These are phyloP conservation scores for Phyllachora maydis DNA, from an alignment of 2,329 filamentous ascomycete genomes.

Conservation along the genomic window DNA sequence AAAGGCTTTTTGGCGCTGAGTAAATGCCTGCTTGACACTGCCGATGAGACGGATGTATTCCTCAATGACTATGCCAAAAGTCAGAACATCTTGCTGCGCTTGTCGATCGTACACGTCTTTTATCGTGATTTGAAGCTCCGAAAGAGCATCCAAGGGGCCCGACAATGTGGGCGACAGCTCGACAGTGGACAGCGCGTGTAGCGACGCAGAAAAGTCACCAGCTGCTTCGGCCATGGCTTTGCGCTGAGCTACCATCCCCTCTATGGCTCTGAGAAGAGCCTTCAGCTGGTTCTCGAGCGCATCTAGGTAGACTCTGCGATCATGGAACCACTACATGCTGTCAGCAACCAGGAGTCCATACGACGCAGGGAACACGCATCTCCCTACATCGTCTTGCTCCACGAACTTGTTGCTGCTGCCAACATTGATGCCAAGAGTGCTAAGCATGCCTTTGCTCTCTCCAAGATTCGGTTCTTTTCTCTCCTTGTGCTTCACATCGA, in stretches of 20 bases:
- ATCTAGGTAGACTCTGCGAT: slow-evolving; percentile 84
- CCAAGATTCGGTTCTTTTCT: slow-evolving; percentile 66
- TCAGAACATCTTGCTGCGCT: slow-evolving; percentile 90
- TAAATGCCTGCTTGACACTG: slow-evolving; percentile 83
- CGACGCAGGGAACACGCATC: neutral
- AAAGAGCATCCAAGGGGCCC: slow-evolving; percentile 73
- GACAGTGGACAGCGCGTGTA: slow-evolving; percentile 83
- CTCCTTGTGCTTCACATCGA: slow-evolving; percentile 96
- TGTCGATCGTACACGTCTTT: slow-evolving; percentile 90
- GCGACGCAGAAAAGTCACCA: slow-evolving; percentile 75
- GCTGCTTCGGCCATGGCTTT: slow-evolving; percentile 89
- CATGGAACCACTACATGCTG: slow-evolving; percentile 77
- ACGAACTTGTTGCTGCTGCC: slow-evolving; percentile 87
- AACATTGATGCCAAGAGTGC: slow-evolving; percentile 60
- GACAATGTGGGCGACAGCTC: slow-evolving; percentile 81
- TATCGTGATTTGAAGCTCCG: slow-evolving; percentile 84
- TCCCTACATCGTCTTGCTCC: slow-evolving; percentile 78
- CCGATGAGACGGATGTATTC: slow-evolving; percentile 95
- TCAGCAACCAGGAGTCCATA: slow-evolving; percentile 1
- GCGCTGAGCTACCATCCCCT: slow-evolving; percentile 76
- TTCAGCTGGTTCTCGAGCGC: slow-evolving; percentile 11
- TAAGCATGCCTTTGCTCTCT: slow-evolving; percentile 87
- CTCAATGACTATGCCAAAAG: slow-evolving; percentile 90
- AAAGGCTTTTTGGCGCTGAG: slow-evolving; percentile 85
- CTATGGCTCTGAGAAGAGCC: slow-evolving; percentile 58